phyloP scores from a whole-genome alignment of 352 stramenopile genomes.

The Nothophytophthora sp. region DNA sequence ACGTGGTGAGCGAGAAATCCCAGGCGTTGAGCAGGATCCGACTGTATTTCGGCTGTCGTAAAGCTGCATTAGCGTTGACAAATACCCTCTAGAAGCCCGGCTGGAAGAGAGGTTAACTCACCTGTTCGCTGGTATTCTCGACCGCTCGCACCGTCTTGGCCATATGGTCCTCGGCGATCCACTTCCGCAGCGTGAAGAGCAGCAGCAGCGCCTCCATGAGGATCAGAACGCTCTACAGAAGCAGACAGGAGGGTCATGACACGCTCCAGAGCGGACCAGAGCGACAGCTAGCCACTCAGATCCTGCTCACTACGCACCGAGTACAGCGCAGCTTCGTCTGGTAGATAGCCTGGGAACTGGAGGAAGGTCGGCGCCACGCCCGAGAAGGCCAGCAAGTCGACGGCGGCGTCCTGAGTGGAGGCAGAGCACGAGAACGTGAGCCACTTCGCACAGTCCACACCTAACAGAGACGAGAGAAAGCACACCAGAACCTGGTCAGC shows the following conservation, averaged over 20 bases:
- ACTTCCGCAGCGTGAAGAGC: conserved; percentile 64
- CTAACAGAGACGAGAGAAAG: background rate
- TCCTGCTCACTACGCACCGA: conserved; percentile 23
- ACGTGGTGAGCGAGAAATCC: conserved; percentile 56
- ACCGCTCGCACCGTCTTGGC: conserved; percentile 57
- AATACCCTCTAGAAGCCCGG: background rate
- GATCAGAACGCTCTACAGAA: conserved; percentile 43
- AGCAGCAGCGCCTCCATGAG: conserved; percentile 54
- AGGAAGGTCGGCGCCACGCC: conserved; percentile 57
- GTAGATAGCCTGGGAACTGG: conserved; percentile 56
- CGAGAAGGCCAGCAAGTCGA: conserved; percentile 41
- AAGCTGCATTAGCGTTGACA: background rate
- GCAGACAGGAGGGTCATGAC: background rate
- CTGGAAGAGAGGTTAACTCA: conserved; percentile 3
- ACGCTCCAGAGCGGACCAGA: background rate
- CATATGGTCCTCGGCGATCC: conserved; percentile 68
- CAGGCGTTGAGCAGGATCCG: conserved; percentile 72
- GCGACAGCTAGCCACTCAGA: background rate
- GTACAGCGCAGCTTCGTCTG: conserved; percentile 56
- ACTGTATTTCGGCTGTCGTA: conserved; percentile 53
- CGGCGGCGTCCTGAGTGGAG: conserved; percentile 1
- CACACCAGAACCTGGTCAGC: conserved; percentile 15
- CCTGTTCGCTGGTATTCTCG: conserved; percentile 46
- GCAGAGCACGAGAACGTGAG: background rate
- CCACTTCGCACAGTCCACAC: background rate